phyloP scores from a whole-genome alignment of 2,329 filamentous ascomycete species.

The Curvularia sp. region DNA sequence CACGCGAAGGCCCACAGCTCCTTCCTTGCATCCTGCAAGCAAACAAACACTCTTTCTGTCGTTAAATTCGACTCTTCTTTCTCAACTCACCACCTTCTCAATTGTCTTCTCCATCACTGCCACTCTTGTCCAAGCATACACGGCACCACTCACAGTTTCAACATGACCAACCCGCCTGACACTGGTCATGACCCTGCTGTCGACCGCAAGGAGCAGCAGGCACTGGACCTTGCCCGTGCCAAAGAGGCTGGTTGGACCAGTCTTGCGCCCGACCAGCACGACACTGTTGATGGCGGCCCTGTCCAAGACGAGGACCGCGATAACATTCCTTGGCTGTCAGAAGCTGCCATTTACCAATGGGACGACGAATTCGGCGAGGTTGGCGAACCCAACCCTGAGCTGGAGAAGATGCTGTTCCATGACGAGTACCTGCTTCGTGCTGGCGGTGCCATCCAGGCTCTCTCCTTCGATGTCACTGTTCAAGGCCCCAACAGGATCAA shows the following conservation, averaged over 20 bases:
- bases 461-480: conserved; percentile 59
- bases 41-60: conserved; percentile 11
- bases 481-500: conserved; percentile 57
- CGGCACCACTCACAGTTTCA: neutral
- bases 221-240: conserved; percentile 34
- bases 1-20: conserved; percentile 11
- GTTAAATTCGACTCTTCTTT: neutral
- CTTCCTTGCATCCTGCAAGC: conserved; percentile 13
- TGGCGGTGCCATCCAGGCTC: conserved; percentile 71
- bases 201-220: conserved; percentile 35
- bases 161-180: conserved; percentile 32
- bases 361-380: conserved; percentile 85
- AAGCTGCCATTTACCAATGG: conserved; percentile 80
- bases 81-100: neutral
- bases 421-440: conserved; percentile 58
- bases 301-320: conserved; percentile 34
- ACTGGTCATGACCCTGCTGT: conserved; percentile 24
- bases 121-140: too few species aligned
- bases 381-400: conserved; percentile 70
- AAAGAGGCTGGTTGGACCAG: conserved; percentile 57
- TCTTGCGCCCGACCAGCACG: conserved; percentile 59
- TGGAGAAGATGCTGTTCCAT: conserved; percentile 79
- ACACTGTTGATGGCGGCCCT: conserved; percentile 36
- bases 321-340: conserved; percentile 56
- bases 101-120: too few species aligned